Base-by-base conservation (phyloP, 2,329 filamentous ascomycete species). In the Epichloe sylvatica region DNA sequence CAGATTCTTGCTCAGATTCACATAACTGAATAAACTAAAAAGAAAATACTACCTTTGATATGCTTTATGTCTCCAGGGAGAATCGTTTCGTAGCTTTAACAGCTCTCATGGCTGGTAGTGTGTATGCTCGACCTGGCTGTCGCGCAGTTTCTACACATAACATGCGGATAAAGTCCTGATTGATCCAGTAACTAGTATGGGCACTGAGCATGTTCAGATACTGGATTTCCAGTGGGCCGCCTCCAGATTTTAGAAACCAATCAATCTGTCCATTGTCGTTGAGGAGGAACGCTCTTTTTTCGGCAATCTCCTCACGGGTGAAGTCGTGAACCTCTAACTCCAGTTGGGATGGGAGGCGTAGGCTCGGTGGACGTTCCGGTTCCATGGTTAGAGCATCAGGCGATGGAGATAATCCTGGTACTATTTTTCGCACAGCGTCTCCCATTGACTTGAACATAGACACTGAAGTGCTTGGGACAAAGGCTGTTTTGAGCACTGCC, bases 181-280 rank as follows among this genome's bases (percentile, higher is more conserved):
- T 81, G 2, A 80, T 76, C 92, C 92, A 98, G 65, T 98, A 98
- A 62, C 86, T 91, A 50, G 86, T 89, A 66, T 98, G 92, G 8
- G 92, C 92, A 51, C 88, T 86, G 49, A 98, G 70, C 92, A 98
- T 98, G 57, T 94, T 96, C 36, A 97, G 68, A 63, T 98, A 98
- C 67, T 97, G 90, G 23, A 96, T 89, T 66, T 95, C 92, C 36
- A 98, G 71, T 4, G 90, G 84, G 0, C 92, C 92, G 2, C 86
- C 84, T 0, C 88, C 86, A 7, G 87, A 89, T 45, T 81, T 81
- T 45, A 98, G 70, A 59, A 84, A 94, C 66, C 81, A 98, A 64
- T 98, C 92, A 39, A 98, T 83, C 67, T 98, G 92, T 0, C 90
- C 91, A 56, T 97, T 97, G 59, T 98, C 92, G 57, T 98, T 98